Base-by-base conservation (phyloP, 129 eudicot genomes). In the Arctium minus region DNA sequence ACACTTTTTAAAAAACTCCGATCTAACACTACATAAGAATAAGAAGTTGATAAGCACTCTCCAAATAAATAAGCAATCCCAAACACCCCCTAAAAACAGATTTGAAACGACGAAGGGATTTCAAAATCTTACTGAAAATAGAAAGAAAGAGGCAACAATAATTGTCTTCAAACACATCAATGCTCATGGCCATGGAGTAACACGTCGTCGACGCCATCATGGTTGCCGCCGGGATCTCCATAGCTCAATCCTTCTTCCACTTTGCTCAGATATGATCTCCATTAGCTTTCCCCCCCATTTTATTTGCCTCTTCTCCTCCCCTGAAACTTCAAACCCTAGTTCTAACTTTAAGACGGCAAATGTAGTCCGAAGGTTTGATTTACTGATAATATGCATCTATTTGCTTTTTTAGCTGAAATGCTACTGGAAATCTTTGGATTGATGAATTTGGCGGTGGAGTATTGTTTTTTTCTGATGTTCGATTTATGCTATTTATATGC, bases 241-340 rank as follows among this genome's bases (percentile, higher is more conserved):
- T 35, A 84, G 48, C 79, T 53, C 74, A 83, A 35, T 75, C 74
- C 72, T 50, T 50, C 83, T 70, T 32, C 35, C 53, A 81, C 32
- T 73, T 73, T 27, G 64, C 84, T 37, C 15, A 65, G 68, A 80
- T 37, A 30, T 64, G 68, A 39, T 77, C 13, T 69, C 39, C 18
- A 53, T 32, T 64, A 77, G 75, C 70, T 76, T 17, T 27, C 56
- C 69, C 33, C 79, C 48, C 15, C 53, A n/a, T 67, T 18, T 36
- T 31, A 32, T 32, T 73, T 48, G 33, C 76, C n/a, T 50, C 74
- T 10, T 32, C 29, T 60, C n/a, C 62, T 64, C 70, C n/a, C 17
- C 78, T 53, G 17, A 53, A 80, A 75, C 78, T 73, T 64, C 79
- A 77, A 86, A 78, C 88, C 88, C 88, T 86, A 86, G 78, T 11